Evolutionary conservation across 2,329 filamentous ascomycete genomes (phyloP).

Genomic region (Pestalotiopsis sp.): DNA sequence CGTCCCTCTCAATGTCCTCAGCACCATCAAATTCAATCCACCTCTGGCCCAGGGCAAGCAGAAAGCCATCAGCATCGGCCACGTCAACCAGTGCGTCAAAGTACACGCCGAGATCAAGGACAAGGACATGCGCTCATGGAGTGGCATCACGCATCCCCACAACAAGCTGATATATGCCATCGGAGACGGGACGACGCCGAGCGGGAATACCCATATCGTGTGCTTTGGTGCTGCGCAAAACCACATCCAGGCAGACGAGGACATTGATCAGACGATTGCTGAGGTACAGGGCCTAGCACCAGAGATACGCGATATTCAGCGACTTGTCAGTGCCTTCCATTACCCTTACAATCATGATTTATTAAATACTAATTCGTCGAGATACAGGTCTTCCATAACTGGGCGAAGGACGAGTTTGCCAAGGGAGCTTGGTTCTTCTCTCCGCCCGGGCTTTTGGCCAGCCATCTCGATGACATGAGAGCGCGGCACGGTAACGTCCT

Average conservation of each 20-base stretch:
- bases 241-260: slow-evolving; percentile 6
- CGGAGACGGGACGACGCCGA: slow-evolving; percentile 35
- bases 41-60: slow-evolving; percentile 28
- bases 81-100: slow-evolving; percentile 39
- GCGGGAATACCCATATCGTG: slow-evolving; percentile 38
- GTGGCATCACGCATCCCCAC: slow-evolving; percentile 36
- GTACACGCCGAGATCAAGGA: slow-evolving; percentile 39
- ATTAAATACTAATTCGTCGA: background rate
- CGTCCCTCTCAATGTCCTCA: slow-evolving; percentile 37
- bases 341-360: background rate
- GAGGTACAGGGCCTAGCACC: slow-evolving; percentile 3
- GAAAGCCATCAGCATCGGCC: slow-evolving; percentile 29
- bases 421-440: slow-evolving; percentile 48
- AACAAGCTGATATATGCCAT: slow-evolving; percentile 38
- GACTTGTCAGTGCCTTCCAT: background rate
- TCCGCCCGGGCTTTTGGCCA: slow-evolving; percentile 36
- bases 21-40: slow-evolving; percentile 33
- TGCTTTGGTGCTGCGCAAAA: slow-evolving; percentile 7
- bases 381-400: slow-evolving; percentile 48
- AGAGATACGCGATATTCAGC: background rate
- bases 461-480: slow-evolving; percentile 42
- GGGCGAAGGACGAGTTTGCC: slow-evolving; percentile 48
- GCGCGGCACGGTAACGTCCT: slow-evolving; percentile 43
- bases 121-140: slow-evolving; percentile 37
- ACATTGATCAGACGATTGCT: background rate